Percentiles rank a stretch among this genome's conserved stretches.
Evolutionary conservation across 306 rosid genomes (phyloP).

Genomic region (Malus domestica): DNA sequence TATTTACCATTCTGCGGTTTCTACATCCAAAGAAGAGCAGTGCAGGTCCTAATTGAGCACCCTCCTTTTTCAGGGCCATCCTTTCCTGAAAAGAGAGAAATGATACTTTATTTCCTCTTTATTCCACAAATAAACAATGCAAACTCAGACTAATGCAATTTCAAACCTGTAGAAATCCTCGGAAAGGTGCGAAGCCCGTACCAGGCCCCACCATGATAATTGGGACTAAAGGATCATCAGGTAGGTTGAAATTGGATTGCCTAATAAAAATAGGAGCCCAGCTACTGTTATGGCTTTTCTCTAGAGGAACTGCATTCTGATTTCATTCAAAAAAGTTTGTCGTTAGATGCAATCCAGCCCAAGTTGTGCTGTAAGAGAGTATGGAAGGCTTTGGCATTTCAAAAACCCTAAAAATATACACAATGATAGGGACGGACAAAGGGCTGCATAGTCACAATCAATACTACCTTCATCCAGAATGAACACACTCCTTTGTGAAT

Average conservation of each 20-base stretch:
- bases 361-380: not conserved
- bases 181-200: slow-evolving; percentile 96
- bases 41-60: slow-evolving; percentile 73
- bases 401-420: not conserved
- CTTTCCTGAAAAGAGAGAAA: slow-evolving; percentile 63
- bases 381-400: slow-evolving; percentile 6
- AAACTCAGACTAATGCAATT: slow-evolving; percentile 10
- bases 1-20: slow-evolving; percentile 73
- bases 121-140: not conserved
- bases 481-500: slow-evolving; percentile 95
- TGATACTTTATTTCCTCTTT: not conserved
- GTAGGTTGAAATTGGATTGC: slow-evolving; percentile 87
- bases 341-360: slow-evolving; percentile 17
- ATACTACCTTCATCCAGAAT: slow-evolving; percentile 94
- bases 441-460: slow-evolving; percentile 6
- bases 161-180: slow-evolving; percentile 92
- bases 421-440: slow-evolving; percentile 6
- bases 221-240: slow-evolving; percentile 62
- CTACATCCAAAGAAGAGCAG: slow-evolving; percentile 91
- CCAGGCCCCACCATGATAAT: slow-evolving; percentile 96
- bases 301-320: slow-evolving; percentile 71
- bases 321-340: slow-evolving; percentile 17
- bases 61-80: slow-evolving; percentile 62
- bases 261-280: slow-evolving; percentile 86
- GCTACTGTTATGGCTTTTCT: slow-evolving; percentile 68